Base-by-base conservation (phyloP, 805 yeast species). In the Ogataea philodendri region DNA sequence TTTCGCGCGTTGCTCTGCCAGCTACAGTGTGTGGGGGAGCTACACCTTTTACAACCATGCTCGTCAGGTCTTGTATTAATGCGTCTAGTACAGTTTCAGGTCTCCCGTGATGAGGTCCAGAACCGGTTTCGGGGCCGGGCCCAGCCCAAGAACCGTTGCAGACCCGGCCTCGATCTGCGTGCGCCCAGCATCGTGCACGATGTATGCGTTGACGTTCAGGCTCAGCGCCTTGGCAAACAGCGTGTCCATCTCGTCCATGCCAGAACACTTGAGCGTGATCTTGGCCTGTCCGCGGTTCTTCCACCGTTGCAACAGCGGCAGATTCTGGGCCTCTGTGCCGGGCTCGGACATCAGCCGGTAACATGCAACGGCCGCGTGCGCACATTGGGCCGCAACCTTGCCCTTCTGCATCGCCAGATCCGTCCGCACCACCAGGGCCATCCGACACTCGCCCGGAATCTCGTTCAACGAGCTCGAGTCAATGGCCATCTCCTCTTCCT, bases 101-200 rank as follows among this genome's bases (percentile, higher is more conserved):
- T 72, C 80, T 10, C 85, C 81, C 1, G 97, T 89, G 36, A 90
- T 77, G 55, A 80, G 77, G 57, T 93, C 96, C 42, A 90, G 60
- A 0, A 81, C 78, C 0, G 70, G 49, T 46, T 80, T 85, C 15
- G 97, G 97, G 13, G 96, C 97, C 1, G 99, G 99, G 0, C 99
- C 99, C 17, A 93, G 58, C 1, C 97, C 98, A n/a, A 93, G 63
- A 1, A 93, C 97, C 0, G 98, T 93, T 2, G 95, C 94, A 41
- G 93, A 81, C 1, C 97, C 97, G 5, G 96, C 84, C n/a, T 86
- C 95, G 32, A 93, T 78, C 59, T 93, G 97, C 1, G 98, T 90
- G 51, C 97, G 74, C 3, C 98, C 98, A 16, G 98, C 98, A 63
- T 93, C 99, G 49, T 84, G 94, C 23, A 93, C 87, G 5, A 86